These are phyloP conservation scores for Musa balbisiana DNA, from an alignment of 202 grass and related monocot species.

Conservation along the genomic window DNA sequence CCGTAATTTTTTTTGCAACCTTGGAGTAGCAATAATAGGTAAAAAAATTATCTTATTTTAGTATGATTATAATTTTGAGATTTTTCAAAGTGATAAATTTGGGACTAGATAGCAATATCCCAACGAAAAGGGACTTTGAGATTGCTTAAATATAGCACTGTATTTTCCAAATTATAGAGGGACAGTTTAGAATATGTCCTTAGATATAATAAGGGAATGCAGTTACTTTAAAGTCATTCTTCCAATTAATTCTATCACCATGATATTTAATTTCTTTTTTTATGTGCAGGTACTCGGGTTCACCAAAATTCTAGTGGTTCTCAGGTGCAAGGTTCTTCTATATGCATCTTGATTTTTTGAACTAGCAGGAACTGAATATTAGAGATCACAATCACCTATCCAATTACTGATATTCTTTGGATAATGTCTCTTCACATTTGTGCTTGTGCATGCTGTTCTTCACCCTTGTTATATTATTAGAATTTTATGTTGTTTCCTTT, in stretches of 20 bases:
- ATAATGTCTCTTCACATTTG: background rate
- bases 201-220: background rate
- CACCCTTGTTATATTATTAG: no score
- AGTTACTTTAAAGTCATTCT: background rate
- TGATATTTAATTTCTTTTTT: background rate
- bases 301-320: slow-evolving; percentile 54
- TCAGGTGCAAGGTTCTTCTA: slow-evolving; percentile 45
- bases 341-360: background rate
- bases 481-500: no score
- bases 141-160: no score
- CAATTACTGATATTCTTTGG: background rate
- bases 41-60: no score
- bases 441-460: background rate
- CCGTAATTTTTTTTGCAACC: no score
- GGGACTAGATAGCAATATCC: no score
- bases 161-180: no score
- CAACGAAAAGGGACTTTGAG: no score
- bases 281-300: slow-evolving; percentile 39
- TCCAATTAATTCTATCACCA: background rate
- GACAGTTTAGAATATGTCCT: background rate
- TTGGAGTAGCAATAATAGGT: no score
- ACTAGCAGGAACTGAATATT: background rate
- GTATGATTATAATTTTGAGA: no score
- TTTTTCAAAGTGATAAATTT: no score
- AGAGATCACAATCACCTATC: background rate